Evolutionary conservation across 1,284 basidiomycete genomes (phyloP), one percentile per base, ranked within the genome.

Genomic region (Malassezia japonica): DNA sequence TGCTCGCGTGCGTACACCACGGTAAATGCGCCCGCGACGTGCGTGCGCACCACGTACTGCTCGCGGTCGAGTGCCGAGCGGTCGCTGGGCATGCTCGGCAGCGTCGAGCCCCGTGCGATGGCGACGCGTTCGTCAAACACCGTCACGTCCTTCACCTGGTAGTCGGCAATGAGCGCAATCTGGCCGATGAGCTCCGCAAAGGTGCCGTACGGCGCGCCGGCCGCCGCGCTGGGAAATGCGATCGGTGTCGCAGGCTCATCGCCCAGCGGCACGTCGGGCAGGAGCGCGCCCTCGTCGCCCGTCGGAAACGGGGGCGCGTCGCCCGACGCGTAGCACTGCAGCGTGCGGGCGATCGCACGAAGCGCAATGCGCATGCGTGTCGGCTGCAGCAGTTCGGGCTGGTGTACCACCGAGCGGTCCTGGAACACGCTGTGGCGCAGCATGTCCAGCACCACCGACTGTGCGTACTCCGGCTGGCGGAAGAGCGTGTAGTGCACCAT

Each of bases 401-500:
- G 65, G 10, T 68, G 59, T 21, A 66, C 60, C 9, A 70, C 52
- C 6, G 61, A 59, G 24, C 52, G 62, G 21, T 66, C 65, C 20
- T 60, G 54, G 25, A 71, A 57, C 7, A 48, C 52, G 1, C 57
- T 47, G 21, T 64, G 60, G 27, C 65, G 61, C n/a, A 72, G 48
- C 44, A 71, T 58, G 20, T 61, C 60, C 42, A 90, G 69, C 57
- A 86, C 83, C 24, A 91, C 75, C 44, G 92, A 87, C 60, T 80
- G 78, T 1, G 89, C 91, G 60, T 84, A 86, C 32, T 95, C 90
- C 48, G 86, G 82, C 70, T 94, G 83, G 18, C 87, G 83, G 6
- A 83, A 83, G 39, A 91, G 81, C 48, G 87, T 78, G 65, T 85
- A 88, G 72, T 94, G 87, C 7, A 85, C 75, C 50, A 91, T 82